Conservation (phyloP, 1,284 basidiomycete species). For the Boletellus sp. region DNA sequence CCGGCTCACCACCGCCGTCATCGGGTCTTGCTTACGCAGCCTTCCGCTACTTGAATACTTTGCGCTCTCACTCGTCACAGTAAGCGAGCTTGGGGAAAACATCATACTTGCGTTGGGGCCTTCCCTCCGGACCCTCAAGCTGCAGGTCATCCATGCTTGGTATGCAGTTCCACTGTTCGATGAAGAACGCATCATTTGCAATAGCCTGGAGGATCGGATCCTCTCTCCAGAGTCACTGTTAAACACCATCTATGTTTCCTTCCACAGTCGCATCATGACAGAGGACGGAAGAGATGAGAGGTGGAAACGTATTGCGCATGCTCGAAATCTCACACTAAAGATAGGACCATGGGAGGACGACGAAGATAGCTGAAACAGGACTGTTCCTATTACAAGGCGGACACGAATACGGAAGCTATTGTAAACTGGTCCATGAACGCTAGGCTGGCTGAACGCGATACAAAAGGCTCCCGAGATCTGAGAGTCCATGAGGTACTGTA, state of each 20-base stretch:
- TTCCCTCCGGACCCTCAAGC: conserved; percentile 33
- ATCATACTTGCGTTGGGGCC: conserved; percentile 35
- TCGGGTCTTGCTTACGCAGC: conserved; percentile 31
- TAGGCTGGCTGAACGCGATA: not conserved
- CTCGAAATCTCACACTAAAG: conserved; percentile 22
- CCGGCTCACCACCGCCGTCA: conserved; percentile 30
- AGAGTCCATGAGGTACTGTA: conserved; percentile 10
- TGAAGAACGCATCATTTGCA: conserved; percentile 34
- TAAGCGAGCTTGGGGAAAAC: conserved; percentile 35
- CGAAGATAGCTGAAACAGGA: conserved; percentile 7
- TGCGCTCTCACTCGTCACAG: conserved; percentile 37
- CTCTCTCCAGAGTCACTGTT: conserved; percentile 8
- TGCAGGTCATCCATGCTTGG: conserved; percentile 36
- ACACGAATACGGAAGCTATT: not conserved
- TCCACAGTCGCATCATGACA: conserved; percentile 27
- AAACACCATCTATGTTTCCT: conserved; percentile 23
- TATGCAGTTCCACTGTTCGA: conserved; percentile 30
- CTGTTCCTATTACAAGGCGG: not conserved
- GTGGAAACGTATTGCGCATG: conserved; percentile 28
- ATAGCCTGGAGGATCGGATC: conserved; percentile 21
- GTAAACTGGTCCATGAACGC: conserved; percentile 2
- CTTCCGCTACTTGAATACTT: conserved; percentile 36
- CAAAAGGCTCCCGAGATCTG: not conserved
- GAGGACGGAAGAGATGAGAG: conserved; percentile 26
- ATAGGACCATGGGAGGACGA: conserved; percentile 17